A percentile compares a stretch with the other conserved stretches of the same genome.
These are phyloP conservation scores for Conoideocrella luteorostrata DNA, from an alignment of 2,329 filamentous ascomycete genomes.

Conservation along the genomic window DNA sequence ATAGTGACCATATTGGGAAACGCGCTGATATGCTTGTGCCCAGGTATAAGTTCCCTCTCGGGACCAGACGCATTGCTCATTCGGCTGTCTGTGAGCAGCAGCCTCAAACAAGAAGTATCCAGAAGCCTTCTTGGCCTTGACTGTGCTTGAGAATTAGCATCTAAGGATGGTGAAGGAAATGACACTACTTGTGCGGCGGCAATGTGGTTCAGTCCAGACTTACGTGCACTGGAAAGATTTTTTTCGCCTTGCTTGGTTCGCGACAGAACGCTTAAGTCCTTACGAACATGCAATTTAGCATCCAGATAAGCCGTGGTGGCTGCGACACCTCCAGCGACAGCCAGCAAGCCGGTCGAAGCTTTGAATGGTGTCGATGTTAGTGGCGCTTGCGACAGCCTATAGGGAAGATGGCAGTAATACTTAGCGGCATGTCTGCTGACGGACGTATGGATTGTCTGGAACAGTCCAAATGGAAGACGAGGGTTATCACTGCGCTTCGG, in stretches of 20 bases:
- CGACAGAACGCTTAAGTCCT: constrained; percentile 4
- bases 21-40: constrained; percentile 6
- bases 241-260: neutral
- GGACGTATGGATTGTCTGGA: too few relatives aligned
- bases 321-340: constrained; percentile 1
- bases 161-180: neutral
- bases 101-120: constrained; percentile 6
- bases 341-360: constrained; percentile 1
- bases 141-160: neutral
- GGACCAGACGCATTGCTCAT: constrained; percentile 10
- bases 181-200: too few relatives aligned
- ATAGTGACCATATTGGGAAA: constrained; percentile 10
- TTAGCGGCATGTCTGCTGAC: neutral
- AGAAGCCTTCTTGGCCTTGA: constrained; percentile 6
- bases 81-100: neutral
- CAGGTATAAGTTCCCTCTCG: constrained; percentile 9
- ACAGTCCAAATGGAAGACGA: too few relatives aligned
- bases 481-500: too few relatives aligned
- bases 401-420: neutral
- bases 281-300: constrained; percentile 7
- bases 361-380: neutral
- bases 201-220: neutral
- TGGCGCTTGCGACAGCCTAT: too few relatives aligned
- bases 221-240: constrained; percentile 5
- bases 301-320: constrained; percentile 9